These are phyloP conservation scores for Eimeria sp. DNA, from an alignment of 169 alveolate genomes.

Conservation along the genomic window DNA sequence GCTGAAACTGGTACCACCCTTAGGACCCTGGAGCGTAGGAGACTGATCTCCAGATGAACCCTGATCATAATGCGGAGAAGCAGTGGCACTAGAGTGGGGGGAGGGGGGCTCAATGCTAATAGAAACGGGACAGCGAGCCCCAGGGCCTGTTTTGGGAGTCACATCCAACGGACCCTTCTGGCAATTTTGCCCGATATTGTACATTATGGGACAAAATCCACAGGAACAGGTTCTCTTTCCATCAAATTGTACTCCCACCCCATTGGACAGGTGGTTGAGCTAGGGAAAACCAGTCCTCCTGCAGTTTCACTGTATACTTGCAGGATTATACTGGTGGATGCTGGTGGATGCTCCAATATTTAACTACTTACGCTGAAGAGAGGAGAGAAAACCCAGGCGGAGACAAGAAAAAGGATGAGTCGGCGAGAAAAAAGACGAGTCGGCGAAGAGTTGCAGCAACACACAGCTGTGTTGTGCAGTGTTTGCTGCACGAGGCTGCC, in stretches of 20 bases:
- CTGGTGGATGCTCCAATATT: background rate
- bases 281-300: background rate
- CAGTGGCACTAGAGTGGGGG: background rate
- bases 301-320: background rate
- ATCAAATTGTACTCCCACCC: background rate
- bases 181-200: background rate
- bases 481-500: background rate
- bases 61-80: background rate
- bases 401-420: background rate
- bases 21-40: background rate
- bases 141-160: background rate
- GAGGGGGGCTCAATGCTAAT: constrained; percentile 19
- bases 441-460: background rate
- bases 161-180: background rate
- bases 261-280: background rate
- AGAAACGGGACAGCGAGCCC: background rate
- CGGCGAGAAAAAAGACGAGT: background rate
- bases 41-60: background rate
- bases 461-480: background rate
- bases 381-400: background rate
- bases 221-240: background rate
- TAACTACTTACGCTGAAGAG: background rate
- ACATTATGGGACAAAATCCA: background rate
- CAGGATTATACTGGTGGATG: background rate
- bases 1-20: background rate